phyloP scores from a whole-genome alignment of 176 grass and related monocot genomes.

The Lolium perenne region DNA sequence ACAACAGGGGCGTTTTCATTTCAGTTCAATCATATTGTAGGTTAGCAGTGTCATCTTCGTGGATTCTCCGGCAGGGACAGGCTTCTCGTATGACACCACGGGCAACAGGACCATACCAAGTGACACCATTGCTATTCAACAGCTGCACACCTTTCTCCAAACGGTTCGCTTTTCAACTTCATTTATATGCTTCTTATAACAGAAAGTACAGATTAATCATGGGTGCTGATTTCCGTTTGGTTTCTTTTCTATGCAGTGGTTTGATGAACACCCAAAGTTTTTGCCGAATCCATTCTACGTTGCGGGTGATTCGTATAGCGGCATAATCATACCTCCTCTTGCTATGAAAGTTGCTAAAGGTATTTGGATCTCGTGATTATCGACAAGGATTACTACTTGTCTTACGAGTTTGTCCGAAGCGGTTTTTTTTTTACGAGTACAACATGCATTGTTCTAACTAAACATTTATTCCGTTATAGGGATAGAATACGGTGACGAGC shows the following conservation, averaged over 20 bases:
- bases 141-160: constrained; percentile 34
- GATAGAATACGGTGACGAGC: constrained; percentile 1
- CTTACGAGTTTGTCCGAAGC: background rate
- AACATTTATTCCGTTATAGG: background rate
- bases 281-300: constrained; percentile 66
- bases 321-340: constrained; percentile 61
- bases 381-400: background rate
- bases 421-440: too few species aligned
- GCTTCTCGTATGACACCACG: constrained; percentile 59
- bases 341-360: constrained; percentile 55
- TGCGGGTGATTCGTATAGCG: constrained; percentile 70
- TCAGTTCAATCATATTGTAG: constrained; percentile 18
- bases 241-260: constrained; percentile 52
- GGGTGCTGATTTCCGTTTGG: background rate
- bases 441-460: background rate
- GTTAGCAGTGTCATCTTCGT: constrained; percentile 67
- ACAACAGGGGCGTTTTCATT: background rate
- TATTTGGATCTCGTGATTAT: background rate
- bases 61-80: constrained; percentile 61
- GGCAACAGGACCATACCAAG: constrained; percentile 12
- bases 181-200: background rate
- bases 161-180: background rate
- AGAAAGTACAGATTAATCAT: background rate
- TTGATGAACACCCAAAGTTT: constrained; percentile 58
- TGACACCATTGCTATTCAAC: constrained; percentile 42